Evolutionary conservation across 2,329 filamentous ascomycete genomes (phyloP).

Genomic region (Aspergillus sp.): DNA sequence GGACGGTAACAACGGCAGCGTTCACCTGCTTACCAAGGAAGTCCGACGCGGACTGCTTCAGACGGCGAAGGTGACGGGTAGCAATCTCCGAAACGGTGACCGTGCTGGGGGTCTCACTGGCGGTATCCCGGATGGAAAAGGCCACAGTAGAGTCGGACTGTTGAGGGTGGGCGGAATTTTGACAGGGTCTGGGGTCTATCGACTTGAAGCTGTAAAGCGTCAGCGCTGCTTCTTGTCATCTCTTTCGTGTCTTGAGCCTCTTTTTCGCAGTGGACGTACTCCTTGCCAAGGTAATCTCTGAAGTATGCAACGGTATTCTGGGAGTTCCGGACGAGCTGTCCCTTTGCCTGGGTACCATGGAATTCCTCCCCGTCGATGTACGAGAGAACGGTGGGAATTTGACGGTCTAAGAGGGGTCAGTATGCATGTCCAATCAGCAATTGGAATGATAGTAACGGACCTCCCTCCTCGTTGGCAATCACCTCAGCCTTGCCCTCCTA

Average conservation of each 20-base stretch:
- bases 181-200: slow-evolving; percentile 91
- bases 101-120: slow-evolving; percentile 55
- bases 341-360: slow-evolving; percentile 90
- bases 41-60: slow-evolving; percentile 76
- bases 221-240: slow-evolving; percentile 4
- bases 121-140: slow-evolving; percentile 76
- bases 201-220: slow-evolving; percentile 63
- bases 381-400: slow-evolving; percentile 89
- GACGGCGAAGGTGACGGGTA: slow-evolving; percentile 73
- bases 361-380: slow-evolving; percentile 96
- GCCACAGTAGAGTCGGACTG: slow-evolving; percentile 63
- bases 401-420: slow-evolving; percentile 58
- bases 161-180: slow-evolving; percentile 83
- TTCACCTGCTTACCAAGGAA: slow-evolving; percentile 90
- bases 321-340: slow-evolving; percentile 83
- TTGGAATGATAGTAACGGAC: slow-evolving; percentile 42
- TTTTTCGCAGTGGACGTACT: slow-evolving; percentile 45
- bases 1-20: slow-evolving; percentile 87
- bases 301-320: slow-evolving; percentile 93
- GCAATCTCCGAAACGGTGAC: slow-evolving; percentile 73
- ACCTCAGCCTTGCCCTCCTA: slow-evolving; percentile 91
- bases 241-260: not conserved
- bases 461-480: slow-evolving; percentile 97
- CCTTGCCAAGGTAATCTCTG: slow-evolving; percentile 88
- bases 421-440: not conserved